A percentile compares a stretch with the other conserved stretches of the same genome.
Conservation (phyloP, 768 basidiomycete species). For the Leccinum subtestaceum region DNA sequence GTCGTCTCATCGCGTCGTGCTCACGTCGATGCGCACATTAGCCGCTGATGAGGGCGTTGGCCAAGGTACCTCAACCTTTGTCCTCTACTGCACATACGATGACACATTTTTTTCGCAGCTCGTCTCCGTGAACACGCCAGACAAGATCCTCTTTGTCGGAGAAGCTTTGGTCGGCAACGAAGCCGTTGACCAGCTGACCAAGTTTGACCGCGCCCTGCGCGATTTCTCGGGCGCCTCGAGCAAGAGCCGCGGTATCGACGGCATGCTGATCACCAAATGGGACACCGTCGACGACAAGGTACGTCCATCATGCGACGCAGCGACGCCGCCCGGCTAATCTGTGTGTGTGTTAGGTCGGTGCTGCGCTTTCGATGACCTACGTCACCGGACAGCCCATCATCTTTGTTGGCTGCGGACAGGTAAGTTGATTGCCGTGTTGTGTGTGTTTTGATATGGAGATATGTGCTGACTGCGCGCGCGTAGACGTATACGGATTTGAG, state of each 20-base stretch:
- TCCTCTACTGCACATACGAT: not conserved
- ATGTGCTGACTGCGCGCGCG: slow-evolving; percentile 7
- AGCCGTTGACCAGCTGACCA: slow-evolving; percentile 95
- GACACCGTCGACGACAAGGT: slow-evolving; percentile 98
- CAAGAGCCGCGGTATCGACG: slow-evolving; percentile 90
- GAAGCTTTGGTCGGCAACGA: slow-evolving; percentile 98
- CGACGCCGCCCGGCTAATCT: not conserved
- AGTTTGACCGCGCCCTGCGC: slow-evolving; percentile 91
- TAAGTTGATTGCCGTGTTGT: slow-evolving; percentile 34
- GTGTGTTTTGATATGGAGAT: not conserved
- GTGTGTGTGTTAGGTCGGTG: slow-evolving; percentile 70
- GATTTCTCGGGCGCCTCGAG: slow-evolving; percentile 82
- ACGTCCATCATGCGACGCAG: slow-evolving; percentile 11
- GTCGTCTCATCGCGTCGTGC: not conserved
- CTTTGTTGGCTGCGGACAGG: slow-evolving; percentile 98
- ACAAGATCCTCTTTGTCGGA: slow-evolving; percentile 97
- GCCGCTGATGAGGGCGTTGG: slow-evolving; percentile 97
- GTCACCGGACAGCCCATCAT: slow-evolving; percentile 98
- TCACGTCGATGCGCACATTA: slow-evolving; percentile 28
- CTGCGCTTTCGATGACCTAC: slow-evolving; percentile 98
- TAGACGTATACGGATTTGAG: slow-evolving; percentile 96
- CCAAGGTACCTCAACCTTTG: slow-evolving; percentile 57
- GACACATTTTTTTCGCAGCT: slow-evolving; percentile 46
- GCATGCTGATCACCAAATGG: slow-evolving; percentile 98
- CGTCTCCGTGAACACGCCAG: slow-evolving; percentile 89